phyloP scores from a whole-genome alignment of 2,329 filamentous ascomycete genomes.

The Fusarium sp. region DNA sequence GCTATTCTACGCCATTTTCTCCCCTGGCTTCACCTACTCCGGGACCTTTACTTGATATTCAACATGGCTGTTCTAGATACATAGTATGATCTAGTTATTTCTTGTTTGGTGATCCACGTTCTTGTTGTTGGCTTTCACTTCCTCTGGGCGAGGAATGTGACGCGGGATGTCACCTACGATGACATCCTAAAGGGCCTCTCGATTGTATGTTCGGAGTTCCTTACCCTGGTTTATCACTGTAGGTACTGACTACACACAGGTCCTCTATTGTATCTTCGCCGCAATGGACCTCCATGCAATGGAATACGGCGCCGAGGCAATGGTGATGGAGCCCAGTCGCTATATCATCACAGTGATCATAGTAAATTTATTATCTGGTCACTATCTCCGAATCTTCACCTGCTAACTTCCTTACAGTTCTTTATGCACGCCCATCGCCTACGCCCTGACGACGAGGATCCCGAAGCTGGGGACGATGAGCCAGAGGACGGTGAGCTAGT shows the following conservation, averaged over 20 bases:
- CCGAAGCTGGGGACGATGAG: background rate
- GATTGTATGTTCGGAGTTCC: no score
- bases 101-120: background rate
- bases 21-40: no score
- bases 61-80: no score
- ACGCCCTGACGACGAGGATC: background rate
- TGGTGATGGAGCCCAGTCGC: background rate
- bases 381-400: rapidly evolving
- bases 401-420: background rate
- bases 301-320: background rate
- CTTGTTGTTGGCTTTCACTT: background rate
- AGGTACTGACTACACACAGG: background rate
- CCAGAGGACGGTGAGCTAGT: no score
- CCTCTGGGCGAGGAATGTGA: background rate
- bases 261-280: background rate
- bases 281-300: background rate
- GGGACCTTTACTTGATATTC: background rate
- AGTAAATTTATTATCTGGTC: background rate
- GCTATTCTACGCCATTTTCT: background rate
- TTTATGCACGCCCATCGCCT: background rate
- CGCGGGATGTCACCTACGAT: background rate
- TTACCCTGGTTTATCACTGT: no score
- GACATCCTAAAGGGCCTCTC: background rate
- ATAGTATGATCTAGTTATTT: background rate
- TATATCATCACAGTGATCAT: background rate